Base-by-base conservation (phyloP, 1,284 basidiomycete genomes). In the Agaricales sp. region DNA sequence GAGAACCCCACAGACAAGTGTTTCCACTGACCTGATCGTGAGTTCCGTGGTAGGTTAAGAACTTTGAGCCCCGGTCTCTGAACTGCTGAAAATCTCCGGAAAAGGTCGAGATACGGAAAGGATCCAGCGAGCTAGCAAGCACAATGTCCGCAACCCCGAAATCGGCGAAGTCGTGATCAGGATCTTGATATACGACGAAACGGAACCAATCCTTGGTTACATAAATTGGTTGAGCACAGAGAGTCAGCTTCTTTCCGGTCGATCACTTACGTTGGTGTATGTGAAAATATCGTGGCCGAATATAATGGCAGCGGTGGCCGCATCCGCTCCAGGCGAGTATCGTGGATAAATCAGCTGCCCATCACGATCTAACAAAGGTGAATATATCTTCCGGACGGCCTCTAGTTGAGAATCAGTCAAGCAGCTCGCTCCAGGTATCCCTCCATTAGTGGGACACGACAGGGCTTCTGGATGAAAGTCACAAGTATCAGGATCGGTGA, bases 21-120 rank as follows among this genome's bases (percentile, higher is more conserved):
- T n/a, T n/a, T n/a, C 58, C 47, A 66, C 61, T 46, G 63, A 67
- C 25, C 62, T 50, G 6, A 65, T 56, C 55, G 62, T 65, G 38
- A 56, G 63, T 47, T 41, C 61, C 59, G 52, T 58, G 49, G 53
- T 47, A 57, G 1, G 52, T 50, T 4, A 56, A 44, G 46, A 55
- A 47, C 44, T 61, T 61, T 0, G 59, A 59, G 13, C 60, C 60
- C 8, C 54, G 49, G 8, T 19, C 53, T 16, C 49, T 47, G 43
- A 60, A 61, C 2, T 55, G 52, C 11, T 58, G 52, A 16, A 61
- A 53, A 39, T 57, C 54, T 8, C 50, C 52, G 20, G 39, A 49
- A 11, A n/a, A 43, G 41, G 41, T 43, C 8, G 13, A n/a, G 20
- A 43, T n/a, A 19, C 11, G 8, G 20, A 16, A 21, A 16, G 41